Percentiles rank a stretch among this genome's conserved stretches.
Conservation (phyloP, 305 asterid genomes). For the Lippia alba region DNA sequence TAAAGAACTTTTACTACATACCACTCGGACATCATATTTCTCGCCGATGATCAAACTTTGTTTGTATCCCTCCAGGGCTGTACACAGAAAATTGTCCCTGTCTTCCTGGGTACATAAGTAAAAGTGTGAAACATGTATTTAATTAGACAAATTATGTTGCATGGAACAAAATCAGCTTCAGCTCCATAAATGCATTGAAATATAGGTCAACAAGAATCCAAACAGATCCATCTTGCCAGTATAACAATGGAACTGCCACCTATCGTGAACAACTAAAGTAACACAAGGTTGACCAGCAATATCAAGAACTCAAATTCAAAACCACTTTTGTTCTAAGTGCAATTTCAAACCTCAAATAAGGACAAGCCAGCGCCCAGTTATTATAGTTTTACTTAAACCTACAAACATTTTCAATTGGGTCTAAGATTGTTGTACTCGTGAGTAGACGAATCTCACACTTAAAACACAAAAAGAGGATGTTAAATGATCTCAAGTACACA, state of each 20-base stretch:
- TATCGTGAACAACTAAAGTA: conserved; percentile 13
- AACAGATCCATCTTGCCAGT: conserved; percentile 17
- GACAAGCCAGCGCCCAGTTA: conserved; percentile 25
- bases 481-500: conserved; percentile 34
- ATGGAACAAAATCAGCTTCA: conserved; percentile 30
- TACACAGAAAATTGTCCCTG: conserved; percentile 78
- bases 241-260: conserved; percentile 14
- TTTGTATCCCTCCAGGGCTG: conserved; percentile 86
- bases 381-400: conserved; percentile 24
- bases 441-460: conserved; percentile 20
- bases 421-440: conserved; percentile 22
- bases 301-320: background rate
- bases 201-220: conserved; percentile 2
- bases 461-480: conserved; percentile 23
- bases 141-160: conserved; percentile 15
- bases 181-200: conserved; percentile 3
- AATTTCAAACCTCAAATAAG: conserved; percentile 20
- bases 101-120: conserved; percentile 73
- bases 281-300: background rate
- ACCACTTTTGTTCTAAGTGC: background rate
- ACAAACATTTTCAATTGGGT: conserved; percentile 16
- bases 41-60: conserved; percentile 90
- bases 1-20: conserved; percentile 46
- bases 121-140: background rate
- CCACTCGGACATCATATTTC: conserved; percentile 94